Evolutionary conservation across 2,329 filamentous ascomycete genomes (phyloP).

Genomic region (Cladorrhinum sp.): DNA sequence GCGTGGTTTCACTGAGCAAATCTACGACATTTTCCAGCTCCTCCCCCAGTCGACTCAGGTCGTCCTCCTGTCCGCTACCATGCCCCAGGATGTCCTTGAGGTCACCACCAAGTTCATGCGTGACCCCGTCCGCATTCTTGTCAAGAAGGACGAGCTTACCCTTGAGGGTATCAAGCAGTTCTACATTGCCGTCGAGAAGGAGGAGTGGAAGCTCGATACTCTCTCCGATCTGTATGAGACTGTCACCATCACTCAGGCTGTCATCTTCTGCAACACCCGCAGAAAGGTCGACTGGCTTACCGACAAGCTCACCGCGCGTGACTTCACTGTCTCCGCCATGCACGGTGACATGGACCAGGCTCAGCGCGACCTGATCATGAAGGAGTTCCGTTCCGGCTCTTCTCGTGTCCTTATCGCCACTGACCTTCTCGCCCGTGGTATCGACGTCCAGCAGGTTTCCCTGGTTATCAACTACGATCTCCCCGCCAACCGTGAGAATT

Average conservation of each 20-base stretch:
- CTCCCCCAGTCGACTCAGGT: conserved; percentile 98
- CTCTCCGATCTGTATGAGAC: conserved; percentile 99
- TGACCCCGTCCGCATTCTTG: conserved; percentile 95
- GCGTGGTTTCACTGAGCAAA: conserved; percentile 99
- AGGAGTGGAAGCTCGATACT: conserved; percentile 99
- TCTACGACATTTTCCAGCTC: conserved; percentile 99
- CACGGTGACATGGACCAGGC: conserved; percentile 99
- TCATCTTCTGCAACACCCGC: conserved; percentile 99
- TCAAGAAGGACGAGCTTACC: conserved; percentile 99
- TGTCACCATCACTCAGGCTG: conserved; percentile 97
- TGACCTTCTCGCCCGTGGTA: conserved; percentile 96
- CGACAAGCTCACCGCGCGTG: conserved; percentile 96
- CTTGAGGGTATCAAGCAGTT: conserved; percentile 99
- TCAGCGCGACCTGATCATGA: conserved; percentile 99
- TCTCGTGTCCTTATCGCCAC: conserved; percentile 98
- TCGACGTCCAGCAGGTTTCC: conserved; percentile 99
- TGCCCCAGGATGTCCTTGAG: conserved; percentile 98
- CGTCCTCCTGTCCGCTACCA: conserved; percentile 94
- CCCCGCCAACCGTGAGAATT: conserved; percentile 98
- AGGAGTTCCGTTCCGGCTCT: conserved; percentile 99
- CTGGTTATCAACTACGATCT: conserved; percentile 99
- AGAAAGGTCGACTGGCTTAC: conserved; percentile 99
- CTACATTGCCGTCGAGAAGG: conserved; percentile 99
- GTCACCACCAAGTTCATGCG: conserved; percentile 99
- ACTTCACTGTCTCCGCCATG: conserved; percentile 99